Percentiles rank a stretch among this genome's conserved stretches.
These are phyloP conservation scores for Brachypodium distachyon DNA, from an alignment of 202 grass and related monocot species.

Conservation along the genomic window DNA sequence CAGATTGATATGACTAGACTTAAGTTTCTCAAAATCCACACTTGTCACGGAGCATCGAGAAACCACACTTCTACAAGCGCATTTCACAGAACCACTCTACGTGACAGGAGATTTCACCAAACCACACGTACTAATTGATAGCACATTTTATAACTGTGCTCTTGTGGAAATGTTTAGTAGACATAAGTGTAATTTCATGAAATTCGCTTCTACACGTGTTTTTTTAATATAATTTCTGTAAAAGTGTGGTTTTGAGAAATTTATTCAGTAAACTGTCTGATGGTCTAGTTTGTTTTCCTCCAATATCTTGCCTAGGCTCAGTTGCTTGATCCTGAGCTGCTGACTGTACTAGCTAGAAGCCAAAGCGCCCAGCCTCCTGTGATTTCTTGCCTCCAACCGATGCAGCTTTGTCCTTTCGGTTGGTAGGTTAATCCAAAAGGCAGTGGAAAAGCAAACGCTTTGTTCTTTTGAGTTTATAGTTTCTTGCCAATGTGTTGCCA, in stretches of 20 bases:
- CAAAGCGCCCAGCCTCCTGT: too few relatives aligned
- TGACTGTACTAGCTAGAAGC: background rate
- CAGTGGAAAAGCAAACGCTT: too few relatives aligned
- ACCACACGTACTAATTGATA: background rate
- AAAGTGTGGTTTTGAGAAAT: background rate
- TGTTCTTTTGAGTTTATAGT: too few relatives aligned
- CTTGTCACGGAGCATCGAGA: background rate
- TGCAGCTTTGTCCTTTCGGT: too few relatives aligned
- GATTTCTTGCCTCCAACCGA: too few relatives aligned
- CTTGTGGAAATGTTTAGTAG: background rate
- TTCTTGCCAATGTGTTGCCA: too few relatives aligned
- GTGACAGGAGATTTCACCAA: background rate
- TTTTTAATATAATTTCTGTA: background rate
- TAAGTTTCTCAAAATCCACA: background rate
- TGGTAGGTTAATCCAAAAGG: too few relatives aligned
- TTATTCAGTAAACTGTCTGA: background rate
- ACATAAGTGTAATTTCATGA: background rate
- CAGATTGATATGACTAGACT: background rate
- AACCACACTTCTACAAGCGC: too few relatives aligned
- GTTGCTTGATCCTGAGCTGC: background rate
- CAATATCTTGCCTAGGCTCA: conserved; percentile 21
- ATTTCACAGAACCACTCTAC: background rate
- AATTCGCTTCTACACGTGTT: background rate
- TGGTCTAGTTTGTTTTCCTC: conserved; percentile 32
- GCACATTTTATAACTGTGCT: background rate